Conservation (phyloP, 1,284 basidiomycete species). For the Sanghuangporus sanghuang region DNA sequence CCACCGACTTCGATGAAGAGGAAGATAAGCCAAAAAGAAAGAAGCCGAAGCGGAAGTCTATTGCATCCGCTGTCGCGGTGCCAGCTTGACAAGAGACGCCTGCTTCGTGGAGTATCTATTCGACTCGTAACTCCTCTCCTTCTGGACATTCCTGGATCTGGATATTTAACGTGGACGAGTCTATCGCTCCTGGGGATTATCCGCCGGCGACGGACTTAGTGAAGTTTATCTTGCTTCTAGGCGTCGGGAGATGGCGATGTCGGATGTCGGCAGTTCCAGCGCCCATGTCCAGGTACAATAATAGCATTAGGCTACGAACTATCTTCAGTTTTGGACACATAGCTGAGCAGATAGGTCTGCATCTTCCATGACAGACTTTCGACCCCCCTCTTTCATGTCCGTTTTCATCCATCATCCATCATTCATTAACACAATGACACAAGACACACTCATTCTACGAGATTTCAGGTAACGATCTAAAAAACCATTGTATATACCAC, state of each 20-base stretch:
- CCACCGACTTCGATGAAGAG: conserved; percentile 5
- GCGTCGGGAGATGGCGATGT: neutral
- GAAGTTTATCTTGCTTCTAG: neutral
- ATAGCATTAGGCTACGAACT: neutral
- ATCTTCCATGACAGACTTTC: neutral
- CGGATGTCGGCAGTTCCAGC: neutral
- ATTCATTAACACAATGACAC: neutral
- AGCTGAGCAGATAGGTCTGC: neutral
- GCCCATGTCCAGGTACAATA: neutral
- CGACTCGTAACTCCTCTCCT: neutral
- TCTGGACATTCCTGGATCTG: neutral
- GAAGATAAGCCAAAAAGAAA: conserved; percentile 16
- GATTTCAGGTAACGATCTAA: neutral
- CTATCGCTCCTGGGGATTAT: neutral
- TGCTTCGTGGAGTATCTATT: neutral
- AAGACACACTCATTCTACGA: neutral
- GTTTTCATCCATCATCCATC: neutral
- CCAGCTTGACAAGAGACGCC: neutral
- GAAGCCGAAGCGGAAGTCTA: conserved; percentile 13
- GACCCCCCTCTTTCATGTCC: neutral
- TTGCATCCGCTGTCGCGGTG: neutral
- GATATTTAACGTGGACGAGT: neutral
- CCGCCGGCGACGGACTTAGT: neutral
- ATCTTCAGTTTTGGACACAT: neutral
- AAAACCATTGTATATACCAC: neutral